Conservation (phyloP, 345 rosid species). For the Pistacia atlantica region DNA sequence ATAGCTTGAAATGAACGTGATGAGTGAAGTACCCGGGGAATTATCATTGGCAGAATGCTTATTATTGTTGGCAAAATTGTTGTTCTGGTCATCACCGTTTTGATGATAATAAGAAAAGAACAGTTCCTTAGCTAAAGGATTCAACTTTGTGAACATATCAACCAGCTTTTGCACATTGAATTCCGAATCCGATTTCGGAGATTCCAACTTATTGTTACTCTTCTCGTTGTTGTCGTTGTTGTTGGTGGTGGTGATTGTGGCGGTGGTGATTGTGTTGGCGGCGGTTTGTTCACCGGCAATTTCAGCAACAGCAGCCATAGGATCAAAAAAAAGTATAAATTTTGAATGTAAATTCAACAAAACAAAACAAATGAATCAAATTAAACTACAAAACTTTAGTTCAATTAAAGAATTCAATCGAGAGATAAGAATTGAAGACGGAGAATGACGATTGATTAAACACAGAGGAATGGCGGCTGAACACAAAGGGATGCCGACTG, state of each 20-base stretch:
- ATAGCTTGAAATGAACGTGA: constrained; percentile 19
- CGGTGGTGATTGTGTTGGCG: constrained; percentile 12
- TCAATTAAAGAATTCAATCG: too few species aligned
- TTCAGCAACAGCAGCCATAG: constrained; percentile 79
- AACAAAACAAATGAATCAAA: background rate
- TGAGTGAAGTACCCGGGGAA: constrained; percentile 39
- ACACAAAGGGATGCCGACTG: too few species aligned
- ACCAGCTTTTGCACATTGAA: constrained; percentile 69
- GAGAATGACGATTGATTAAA: too few species aligned
- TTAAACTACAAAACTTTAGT: background rate
- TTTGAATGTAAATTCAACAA: background rate
- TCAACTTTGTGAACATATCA: constrained; percentile 80
- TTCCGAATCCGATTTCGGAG: constrained; percentile 54
- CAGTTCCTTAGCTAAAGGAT: constrained; percentile 85
- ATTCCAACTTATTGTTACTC: constrained; percentile 38
- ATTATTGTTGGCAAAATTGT: constrained; percentile 31
- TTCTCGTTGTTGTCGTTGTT: constrained; percentile 16
- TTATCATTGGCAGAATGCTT: constrained; percentile 33
- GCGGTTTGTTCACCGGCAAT: constrained; percentile 49
- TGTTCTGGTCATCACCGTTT: constrained; percentile 24
- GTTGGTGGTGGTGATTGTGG: too few species aligned
- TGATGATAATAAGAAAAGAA: constrained; percentile 57
- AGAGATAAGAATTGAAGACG: too few species aligned
- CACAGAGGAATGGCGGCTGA: too few species aligned
- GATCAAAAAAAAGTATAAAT: background rate